These are phyloP conservation scores for Heterobasidion occidentale DNA, from an alignment of 1,284 basidiomycete species.

Conservation along the genomic window DNA sequence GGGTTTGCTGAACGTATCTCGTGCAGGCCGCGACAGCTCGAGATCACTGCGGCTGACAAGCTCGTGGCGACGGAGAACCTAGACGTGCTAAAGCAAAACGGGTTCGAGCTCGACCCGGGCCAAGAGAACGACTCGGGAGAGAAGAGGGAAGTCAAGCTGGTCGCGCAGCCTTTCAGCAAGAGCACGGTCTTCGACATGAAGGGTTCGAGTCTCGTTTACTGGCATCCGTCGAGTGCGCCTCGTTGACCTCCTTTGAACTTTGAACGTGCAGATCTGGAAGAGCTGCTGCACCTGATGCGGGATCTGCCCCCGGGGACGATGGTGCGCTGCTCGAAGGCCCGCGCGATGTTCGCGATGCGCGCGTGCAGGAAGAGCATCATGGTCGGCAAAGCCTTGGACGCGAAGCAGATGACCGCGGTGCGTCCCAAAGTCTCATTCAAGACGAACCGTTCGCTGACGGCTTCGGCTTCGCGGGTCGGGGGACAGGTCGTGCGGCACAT, in stretches of 20 bases:
- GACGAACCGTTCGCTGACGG: conserved; percentile 1
- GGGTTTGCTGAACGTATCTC: neutral
- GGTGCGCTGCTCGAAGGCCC: conserved; percentile 88
- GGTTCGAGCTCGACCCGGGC: conserved; percentile 65
- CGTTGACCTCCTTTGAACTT: neutral
- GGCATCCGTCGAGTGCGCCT: conserved; percentile 15
- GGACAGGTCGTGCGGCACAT: conserved; percentile 82
- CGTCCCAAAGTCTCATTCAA: neutral
- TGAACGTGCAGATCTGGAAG: conserved; percentile 93
- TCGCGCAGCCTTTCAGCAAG: conserved; percentile 89
- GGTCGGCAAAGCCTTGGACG: conserved; percentile 83
- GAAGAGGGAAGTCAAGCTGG: conserved; percentile 51
- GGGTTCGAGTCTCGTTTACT: conserved; percentile 28
- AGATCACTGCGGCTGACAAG: conserved; percentile 88
- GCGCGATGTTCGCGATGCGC: conserved; percentile 93
- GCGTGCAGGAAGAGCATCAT: conserved; percentile 96
- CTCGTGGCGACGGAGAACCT: conserved; percentile 84
- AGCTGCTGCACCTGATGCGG: conserved; percentile 80
- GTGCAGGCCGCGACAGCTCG: conserved; percentile 66
- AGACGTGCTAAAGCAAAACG: conserved; percentile 76
- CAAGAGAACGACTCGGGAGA: conserved; percentile 4
- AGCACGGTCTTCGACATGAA: conserved; percentile 74
- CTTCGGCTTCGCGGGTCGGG: conserved; percentile 2
- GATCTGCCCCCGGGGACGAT: conserved; percentile 73
- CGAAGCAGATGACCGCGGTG: conserved; percentile 75